phyloP scores from a whole-genome alignment of 108 stramenopile species.

The Cafeteria roenbergensis region DNA sequence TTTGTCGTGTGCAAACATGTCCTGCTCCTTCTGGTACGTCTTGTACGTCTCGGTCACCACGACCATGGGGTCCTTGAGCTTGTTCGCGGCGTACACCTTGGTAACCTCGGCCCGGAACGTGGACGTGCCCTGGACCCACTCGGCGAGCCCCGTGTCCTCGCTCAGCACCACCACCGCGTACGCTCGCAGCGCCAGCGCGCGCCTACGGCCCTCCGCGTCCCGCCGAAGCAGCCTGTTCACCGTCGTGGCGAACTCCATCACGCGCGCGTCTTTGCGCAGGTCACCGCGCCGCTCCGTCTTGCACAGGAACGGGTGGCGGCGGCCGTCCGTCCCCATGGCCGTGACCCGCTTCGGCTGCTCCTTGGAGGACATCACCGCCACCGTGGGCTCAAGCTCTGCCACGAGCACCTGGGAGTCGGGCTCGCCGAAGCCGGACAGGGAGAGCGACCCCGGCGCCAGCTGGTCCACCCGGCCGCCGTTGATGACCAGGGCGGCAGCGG shows the following conservation, averaged over 20 bases:
- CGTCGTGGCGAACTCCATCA: slow-evolving; percentile 89
- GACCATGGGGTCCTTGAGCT: slow-evolving; percentile 43
- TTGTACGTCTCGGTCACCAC: slow-evolving; percentile 42
- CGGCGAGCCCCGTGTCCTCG: slow-evolving; percentile 91
- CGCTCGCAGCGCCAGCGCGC: slow-evolving; percentile 70
- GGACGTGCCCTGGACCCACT: slow-evolving; percentile 86
- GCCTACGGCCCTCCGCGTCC: slow-evolving; percentile 32
- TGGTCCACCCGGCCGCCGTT: not conserved
- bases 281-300: slow-evolving; percentile 95
- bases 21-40: slow-evolving; percentile 44
- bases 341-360: slow-evolving; percentile 85
- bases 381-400: slow-evolving; percentile 44
- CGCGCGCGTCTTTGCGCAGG: slow-evolving; percentile 91
- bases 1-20: slow-evolving; percentile 43
- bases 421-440: not conserved
- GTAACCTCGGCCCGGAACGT: slow-evolving; percentile 61
- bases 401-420: slow-evolving; percentile 23
- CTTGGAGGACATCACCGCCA: slow-evolving; percentile 71
- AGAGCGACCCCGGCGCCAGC: not conserved
- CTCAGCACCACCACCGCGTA: slow-evolving; percentile 89
- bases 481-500: not conserved
- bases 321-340: slow-evolving; percentile 50
- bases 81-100: slow-evolving; percentile 54
- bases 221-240: slow-evolving; percentile 76
- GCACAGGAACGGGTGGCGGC: slow-evolving; percentile 66